These are phyloP conservation scores for Alloteropsis angusta DNA, from an alignment of 202 grass and related monocot species.

Conservation along the genomic window DNA sequence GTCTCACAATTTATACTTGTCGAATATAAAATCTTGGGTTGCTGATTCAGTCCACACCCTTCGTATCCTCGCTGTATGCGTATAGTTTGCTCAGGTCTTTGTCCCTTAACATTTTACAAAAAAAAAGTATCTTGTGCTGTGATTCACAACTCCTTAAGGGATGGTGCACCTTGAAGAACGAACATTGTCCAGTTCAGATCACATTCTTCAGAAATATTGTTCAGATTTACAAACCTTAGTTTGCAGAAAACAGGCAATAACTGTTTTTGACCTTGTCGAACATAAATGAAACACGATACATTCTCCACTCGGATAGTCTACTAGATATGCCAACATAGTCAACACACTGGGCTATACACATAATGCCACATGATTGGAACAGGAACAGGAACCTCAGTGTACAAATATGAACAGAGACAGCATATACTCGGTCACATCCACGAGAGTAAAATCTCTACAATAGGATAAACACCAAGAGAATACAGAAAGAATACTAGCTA, in stretches of 20 bases:
- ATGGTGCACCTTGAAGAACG: constrained; percentile 9
- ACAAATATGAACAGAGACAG: too few species aligned
- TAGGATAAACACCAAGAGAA: neutral
- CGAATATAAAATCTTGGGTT: neutral
- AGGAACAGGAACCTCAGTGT: neutral
- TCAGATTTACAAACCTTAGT: neutral
- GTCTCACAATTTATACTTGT: neutral
- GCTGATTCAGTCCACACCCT: neutral
- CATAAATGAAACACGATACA: too few species aligned
- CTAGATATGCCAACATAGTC: too few species aligned
- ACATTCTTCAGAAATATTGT: neutral
- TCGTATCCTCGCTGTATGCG: neutral
- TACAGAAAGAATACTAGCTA: neutral
- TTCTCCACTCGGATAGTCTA: too few species aligned
- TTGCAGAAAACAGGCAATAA: too few species aligned
- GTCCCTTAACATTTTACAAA: neutral
- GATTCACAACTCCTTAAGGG: neutral
- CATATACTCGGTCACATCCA: neutral
- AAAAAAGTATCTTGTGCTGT: neutral
- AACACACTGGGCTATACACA: too few species aligned
- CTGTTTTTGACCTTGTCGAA: too few species aligned
- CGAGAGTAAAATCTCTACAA: neutral
- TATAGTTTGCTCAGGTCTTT: neutral
- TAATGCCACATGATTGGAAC: too few species aligned
- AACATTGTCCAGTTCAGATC: constrained; percentile 17